Evolutionary conservation across 306 rosid species (phyloP), one percentile per base, ranked within the genome.

Genomic region (Castanospermum australe): DNA sequence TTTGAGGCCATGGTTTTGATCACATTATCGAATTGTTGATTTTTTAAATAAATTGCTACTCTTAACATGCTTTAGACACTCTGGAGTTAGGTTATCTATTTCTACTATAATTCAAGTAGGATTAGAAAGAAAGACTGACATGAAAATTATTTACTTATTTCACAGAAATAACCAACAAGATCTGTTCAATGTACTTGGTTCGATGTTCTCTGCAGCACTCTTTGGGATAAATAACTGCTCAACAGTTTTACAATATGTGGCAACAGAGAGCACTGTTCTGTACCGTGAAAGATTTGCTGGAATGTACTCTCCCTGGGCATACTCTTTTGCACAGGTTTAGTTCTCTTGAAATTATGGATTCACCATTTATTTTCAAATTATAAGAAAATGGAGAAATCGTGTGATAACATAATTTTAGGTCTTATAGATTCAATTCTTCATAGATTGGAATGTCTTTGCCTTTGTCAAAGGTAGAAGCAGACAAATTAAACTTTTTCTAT

Each of bases 231-330:
- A 71, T 80, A 91, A 89, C 72, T 84, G 91, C 88, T 73, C 92
- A 28, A 77, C 87, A 5, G 90, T 91, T 78, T 80, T 80, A 20
- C 87, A 89, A 6, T 6, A 75, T 44, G 89, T 89, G 65, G 86
- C 90, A 14, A 79, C 82, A 21, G 96, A 91, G 70, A 88, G 93
- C 30, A 81, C 45, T 10, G 90, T 91, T 69, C 69, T 91, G 33
- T 86, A 84, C 67, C 86, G 92, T 8, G 97, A 89, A 85, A 87
- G 62, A 74, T 90, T 80, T 76, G 87, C 92, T 14, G 93, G 93
- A 80, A 91, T 91, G 97, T 89, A 84, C 70, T 89, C 90, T 39
- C 82, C 90, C 2, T 84, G 88, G 88, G 92, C 93, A 39, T 87
- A 87, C 63, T 88, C 97, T 20, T 78, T 84, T 45, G 90, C 96